Evolutionary conservation across 371 early-diverging fungal genomes (phyloP).

Genomic region (Syncephalastrum contaminatum): DNA sequence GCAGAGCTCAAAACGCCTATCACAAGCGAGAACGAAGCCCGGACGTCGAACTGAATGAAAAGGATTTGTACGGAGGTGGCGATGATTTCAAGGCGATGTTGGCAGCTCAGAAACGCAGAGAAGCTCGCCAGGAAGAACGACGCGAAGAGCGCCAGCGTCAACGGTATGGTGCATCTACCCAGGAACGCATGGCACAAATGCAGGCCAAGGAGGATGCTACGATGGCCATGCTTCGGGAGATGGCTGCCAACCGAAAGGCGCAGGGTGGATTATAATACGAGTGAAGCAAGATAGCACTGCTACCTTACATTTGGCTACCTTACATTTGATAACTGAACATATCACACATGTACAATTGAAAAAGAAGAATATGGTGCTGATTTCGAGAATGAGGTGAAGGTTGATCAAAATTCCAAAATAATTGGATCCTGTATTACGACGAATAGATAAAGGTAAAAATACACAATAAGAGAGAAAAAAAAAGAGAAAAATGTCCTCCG

Average conservation of each 20-base stretch:
- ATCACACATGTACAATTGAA: too few species aligned
- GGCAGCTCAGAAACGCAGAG: slow-evolving; percentile 46
- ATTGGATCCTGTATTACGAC: too few species aligned
- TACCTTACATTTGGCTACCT: too few species aligned
- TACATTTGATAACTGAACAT: too few species aligned
- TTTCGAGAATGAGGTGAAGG: too few species aligned
- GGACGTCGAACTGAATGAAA: slow-evolving; percentile 74
- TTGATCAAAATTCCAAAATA: too few species aligned
- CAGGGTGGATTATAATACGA: slow-evolving; percentile 12
- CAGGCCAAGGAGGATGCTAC: slow-evolving; percentile 67
- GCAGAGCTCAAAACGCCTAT: slow-evolving; percentile 59
- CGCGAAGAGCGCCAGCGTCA: slow-evolving; percentile 30
- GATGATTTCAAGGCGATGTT: slow-evolving; percentile 57
- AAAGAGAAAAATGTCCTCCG: background rate
- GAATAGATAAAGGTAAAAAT: too few species aligned
- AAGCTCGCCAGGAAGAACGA: slow-evolving; percentile 49
- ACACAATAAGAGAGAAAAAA: slow-evolving; percentile 1
- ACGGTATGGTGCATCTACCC: slow-evolving; percentile 34
- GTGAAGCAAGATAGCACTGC: too few species aligned
- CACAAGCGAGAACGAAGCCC: slow-evolving; percentile 71
- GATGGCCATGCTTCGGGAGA: slow-evolving; percentile 66
- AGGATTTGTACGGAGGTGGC: slow-evolving; percentile 74
- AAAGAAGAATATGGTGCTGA: too few species aligned
- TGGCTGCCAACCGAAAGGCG: slow-evolving; percentile 55
- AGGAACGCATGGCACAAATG: slow-evolving; percentile 51